Conservation (phyloP, 768 basidiomycete species). For the Leccinellum rugosiceps region DNA sequence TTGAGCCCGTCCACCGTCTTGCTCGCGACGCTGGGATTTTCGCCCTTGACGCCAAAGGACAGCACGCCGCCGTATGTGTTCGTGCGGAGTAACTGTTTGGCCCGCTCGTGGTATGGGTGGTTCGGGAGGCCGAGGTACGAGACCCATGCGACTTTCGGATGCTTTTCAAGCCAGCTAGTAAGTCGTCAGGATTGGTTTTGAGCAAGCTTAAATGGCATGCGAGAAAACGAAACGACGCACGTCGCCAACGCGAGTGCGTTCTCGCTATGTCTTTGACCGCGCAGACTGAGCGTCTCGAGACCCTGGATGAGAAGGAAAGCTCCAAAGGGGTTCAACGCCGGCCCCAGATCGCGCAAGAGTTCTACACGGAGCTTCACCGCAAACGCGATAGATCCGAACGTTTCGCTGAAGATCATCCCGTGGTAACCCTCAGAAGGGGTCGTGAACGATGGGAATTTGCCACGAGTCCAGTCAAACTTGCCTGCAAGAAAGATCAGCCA, state of each 20-base stretch:
- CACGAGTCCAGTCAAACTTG: conserved; percentile 54
- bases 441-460: conserved; percentile 56
- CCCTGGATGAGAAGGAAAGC: conserved; percentile 60
- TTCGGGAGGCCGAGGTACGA: conserved; percentile 67
- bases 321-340: conserved; percentile 51
- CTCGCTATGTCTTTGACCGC: conserved; percentile 53
- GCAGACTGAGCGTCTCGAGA: conserved; percentile 59
- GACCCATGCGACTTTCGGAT: conserved; percentile 72
- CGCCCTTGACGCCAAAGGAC: conserved; percentile 71
- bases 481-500: conserved; percentile 31
- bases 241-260: conserved; percentile 55
- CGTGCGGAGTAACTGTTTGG: conserved; percentile 52
- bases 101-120: conserved; percentile 60
- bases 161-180: conserved; percentile 51
- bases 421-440: conserved; percentile 57
- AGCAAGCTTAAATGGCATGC: not conserved
- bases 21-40: conserved; percentile 44
- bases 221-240: conserved; percentile 15
- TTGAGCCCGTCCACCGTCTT: conserved; percentile 66
- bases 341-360: conserved; percentile 51
- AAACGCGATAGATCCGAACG: conserved; percentile 50
- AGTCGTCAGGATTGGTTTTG: not conserved
- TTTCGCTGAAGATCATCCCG: conserved; percentile 47
- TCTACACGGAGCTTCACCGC: conserved; percentile 51
- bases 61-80: conserved; percentile 68